Base-by-base conservation (phyloP, 2,329 filamentous ascomycete species). In the Colletotrichum sp. region DNA sequence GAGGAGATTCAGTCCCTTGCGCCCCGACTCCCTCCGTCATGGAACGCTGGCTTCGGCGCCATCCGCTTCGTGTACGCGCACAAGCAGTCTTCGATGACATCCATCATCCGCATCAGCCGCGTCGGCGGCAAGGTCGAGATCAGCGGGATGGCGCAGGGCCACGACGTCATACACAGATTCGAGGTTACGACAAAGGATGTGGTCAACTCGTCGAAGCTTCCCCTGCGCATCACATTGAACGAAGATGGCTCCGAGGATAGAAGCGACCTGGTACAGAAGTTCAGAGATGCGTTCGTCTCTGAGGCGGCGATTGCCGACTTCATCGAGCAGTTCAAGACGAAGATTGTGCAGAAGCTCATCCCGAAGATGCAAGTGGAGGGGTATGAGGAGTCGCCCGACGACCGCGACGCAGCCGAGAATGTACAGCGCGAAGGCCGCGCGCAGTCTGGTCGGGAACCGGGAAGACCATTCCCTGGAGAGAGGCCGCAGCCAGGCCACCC, bases 31-130 rank as follows among this genome's bases (percentile, higher is more conserved):
- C 95, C 95, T 0, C 75, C 90, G 18, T 90, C 92, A 85, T 99
- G 97, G 97, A 98, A 98, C 84, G 88, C 92, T 15, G 91, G 91
- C 24, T 90, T 90, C 74, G 91, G 91, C 77, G 92, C 93, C 16
- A 94, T 95, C 82, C 92, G 93, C 72, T 98, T 99, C 84, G 92
- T 96, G 78, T 99, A 99, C 86, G 92, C 92, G 5, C 96, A 98
- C 84, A 89, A 91, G 28, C 95, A 98, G 83, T 98, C 95, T 0
- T 93, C 95, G 18, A 95, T 96, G 91, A 91, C 93, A 75, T 98
- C 94, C 82, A 89, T 98, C 32, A 84, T 98, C 79, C 96, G 96
- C 82, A 86, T 98, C 77, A 95, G 94, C 83, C 92, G 95, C 69
- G 90, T 98, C 80, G 96, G 96, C 59, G 90, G 90, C 80, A 98